Percentiles rank a stretch among this genome's conserved stretches.
These are phyloP conservation scores for Sarocladium strictum DNA, from an alignment of 2,329 filamentous ascomycete species.

Conservation along the genomic window DNA sequence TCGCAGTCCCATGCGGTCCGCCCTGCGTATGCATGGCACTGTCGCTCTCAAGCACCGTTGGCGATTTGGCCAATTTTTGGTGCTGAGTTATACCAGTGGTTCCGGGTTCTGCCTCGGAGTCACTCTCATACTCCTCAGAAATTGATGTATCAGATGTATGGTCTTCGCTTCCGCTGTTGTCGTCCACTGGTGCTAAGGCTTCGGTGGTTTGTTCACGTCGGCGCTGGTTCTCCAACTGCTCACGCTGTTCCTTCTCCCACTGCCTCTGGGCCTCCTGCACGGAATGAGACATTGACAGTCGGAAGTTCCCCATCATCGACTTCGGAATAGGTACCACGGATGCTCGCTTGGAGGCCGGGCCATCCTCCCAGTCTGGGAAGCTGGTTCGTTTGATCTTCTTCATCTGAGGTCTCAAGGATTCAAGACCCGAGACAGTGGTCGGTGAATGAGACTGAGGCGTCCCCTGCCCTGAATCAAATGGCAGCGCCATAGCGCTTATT, in stretches of 20 bases:
- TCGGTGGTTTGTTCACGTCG: background rate
- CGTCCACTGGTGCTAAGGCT: background rate
- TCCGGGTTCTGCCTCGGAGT: background rate
- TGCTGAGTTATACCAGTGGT: background rate
- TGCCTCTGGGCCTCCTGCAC: conserved; percentile 19
- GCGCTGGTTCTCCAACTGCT: background rate
- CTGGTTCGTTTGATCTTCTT: conserved; percentile 14
- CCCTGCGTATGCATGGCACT: background rate
- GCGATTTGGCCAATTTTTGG: no score
- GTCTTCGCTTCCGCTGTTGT: background rate
- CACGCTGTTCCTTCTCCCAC: conserved; percentile 20
- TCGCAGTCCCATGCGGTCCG: no score
- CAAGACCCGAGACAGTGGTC: background rate
- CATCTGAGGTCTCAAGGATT: background rate
- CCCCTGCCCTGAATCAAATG: background rate
- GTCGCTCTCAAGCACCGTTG: background rate
- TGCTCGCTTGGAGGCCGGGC: background rate
- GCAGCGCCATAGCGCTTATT: background rate
- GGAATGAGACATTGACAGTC: background rate
- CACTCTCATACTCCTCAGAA: background rate
- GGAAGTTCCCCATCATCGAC: no score
- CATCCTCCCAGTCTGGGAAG: conserved; percentile 14
- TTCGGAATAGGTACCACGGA: background rate
- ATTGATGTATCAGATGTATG: background rate
- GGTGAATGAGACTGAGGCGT: background rate